phyloP scores from a whole-genome alignment of 2,329 filamentous ascomycete genomes.

The Xylaria sp. region DNA sequence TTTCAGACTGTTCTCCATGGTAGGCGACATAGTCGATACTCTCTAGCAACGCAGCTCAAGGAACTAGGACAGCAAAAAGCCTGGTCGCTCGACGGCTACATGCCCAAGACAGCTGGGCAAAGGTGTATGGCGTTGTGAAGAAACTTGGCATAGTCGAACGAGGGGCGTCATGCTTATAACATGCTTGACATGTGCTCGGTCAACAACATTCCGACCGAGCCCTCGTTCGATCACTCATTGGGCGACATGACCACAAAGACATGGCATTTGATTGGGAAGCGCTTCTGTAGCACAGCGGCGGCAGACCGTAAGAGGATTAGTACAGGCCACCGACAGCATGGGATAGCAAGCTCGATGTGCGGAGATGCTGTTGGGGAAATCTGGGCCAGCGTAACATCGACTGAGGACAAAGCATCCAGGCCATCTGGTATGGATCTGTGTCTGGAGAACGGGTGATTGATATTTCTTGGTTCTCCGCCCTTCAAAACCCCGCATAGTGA shows the following conservation, averaged over 20 bases:
- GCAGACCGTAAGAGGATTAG: not conserved
- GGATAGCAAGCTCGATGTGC: conserved; percentile 10
- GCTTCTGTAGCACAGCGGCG: not conserved
- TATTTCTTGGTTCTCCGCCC: not conserved
- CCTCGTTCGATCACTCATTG: not conserved
- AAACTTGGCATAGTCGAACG: conserved; percentile 2
- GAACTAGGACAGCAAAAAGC: not conserved
- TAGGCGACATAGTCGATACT: conserved; percentile 24
- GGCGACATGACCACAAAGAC: not conserved
- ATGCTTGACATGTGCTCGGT: conserved; percentile 14
- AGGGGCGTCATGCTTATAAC: conserved; percentile 19
- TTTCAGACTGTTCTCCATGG: conserved; percentile 26
- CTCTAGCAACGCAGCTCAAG: not conserved
- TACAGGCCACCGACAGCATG: conserved; percentile 6
- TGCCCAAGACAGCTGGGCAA: not conserved
- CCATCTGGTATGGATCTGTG: too few species aligned
- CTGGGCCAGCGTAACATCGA: not conserved
- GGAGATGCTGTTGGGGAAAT: conserved; percentile 23
- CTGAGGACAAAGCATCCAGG: not conserved
- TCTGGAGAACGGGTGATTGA: not conserved
- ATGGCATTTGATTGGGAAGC: not conserved
- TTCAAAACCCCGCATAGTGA: too few species aligned
- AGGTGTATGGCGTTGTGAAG: not conserved
- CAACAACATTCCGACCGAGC: conserved; percentile 11
- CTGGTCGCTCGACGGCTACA: not conserved